Conservation (phyloP, 352 stramenopile species). For the Globisporangium canariense region DNA sequence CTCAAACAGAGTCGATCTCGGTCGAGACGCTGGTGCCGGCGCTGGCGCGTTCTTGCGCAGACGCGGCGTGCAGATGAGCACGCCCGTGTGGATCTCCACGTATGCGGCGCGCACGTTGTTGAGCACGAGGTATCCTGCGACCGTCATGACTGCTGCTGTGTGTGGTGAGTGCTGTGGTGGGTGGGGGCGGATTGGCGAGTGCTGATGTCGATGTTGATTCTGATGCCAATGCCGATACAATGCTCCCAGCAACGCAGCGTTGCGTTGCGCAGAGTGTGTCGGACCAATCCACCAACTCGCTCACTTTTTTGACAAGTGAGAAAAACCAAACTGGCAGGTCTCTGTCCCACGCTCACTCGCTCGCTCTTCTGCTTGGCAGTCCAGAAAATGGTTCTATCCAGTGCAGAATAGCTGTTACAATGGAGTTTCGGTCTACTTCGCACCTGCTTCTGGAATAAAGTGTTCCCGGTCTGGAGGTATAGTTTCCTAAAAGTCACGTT, state of each 20-base stretch:
- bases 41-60: slow-evolving; percentile 12
- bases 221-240: too few relatives aligned
- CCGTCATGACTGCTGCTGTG: slow-evolving; percentile 37
- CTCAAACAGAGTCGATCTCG: background rate
- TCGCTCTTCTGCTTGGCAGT: background rate
- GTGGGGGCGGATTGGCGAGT: background rate
- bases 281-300: background rate
- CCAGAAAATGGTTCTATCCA: background rate
- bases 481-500: background rate
- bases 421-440: too few relatives aligned
- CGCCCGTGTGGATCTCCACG: slow-evolving; percentile 56
- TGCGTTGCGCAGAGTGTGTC: background rate
- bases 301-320: background rate
- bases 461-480: background rate
- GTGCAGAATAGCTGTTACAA: too few relatives aligned
- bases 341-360: background rate
- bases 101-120: slow-evolving; percentile 49
- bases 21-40: background rate
- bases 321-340: slow-evolving; percentile 2
- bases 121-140: slow-evolving; percentile 64
- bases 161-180: background rate
- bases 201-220: background rate
- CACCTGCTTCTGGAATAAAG: background rate
- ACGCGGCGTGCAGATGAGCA: slow-evolving; percentile 39
- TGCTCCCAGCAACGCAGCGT: background rate